A percentile compares a stretch with the other conserved stretches of the same genome.
Conservation (phyloP, 768 basidiomycete genomes). For the Panellus pusillus region DNA sequence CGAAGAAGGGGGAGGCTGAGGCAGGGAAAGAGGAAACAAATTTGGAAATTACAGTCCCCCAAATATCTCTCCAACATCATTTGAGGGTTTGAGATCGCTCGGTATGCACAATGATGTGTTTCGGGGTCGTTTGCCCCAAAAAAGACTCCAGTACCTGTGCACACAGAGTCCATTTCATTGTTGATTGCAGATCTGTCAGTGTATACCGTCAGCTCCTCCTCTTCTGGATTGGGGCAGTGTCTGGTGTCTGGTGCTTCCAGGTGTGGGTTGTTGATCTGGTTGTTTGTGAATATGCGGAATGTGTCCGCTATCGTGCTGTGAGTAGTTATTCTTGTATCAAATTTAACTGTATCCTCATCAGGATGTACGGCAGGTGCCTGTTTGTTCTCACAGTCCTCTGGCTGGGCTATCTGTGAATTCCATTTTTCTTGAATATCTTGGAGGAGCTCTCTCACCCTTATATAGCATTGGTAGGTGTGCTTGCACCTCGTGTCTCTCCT, state of each 20-base stretch:
- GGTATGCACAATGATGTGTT: no score
- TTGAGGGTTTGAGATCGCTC: no score
- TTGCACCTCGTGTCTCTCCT: background rate
- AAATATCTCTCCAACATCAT: no score
- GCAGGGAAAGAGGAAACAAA: no score
- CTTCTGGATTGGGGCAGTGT: conserved; percentile 1
- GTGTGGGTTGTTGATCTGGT: background rate
- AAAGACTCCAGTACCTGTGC: no score
- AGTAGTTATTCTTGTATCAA: conserved; percentile 5
- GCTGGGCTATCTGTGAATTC: conserved; percentile 4
- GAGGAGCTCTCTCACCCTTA: background rate
- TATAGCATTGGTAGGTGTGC: conserved; percentile 4
- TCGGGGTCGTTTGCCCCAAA: no score
- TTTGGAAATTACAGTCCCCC: no score
- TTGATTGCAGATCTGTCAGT: conserved; percentile 25
- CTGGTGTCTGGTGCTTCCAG: background rate
- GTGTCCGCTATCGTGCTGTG: background rate
- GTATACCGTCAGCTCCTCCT: conserved; percentile 12
- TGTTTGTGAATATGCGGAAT: conserved; percentile 9
- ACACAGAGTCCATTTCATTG: conserved; percentile 10
- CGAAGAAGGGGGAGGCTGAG: no score
- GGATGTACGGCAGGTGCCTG: background rate
- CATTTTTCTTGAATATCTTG: conserved; percentile 2
- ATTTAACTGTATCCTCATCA: background rate
- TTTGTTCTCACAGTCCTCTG: conserved; percentile 4